A percentile compares a stretch with the other conserved stretches of the same genome.
These are phyloP conservation scores for Dichotomopilus funicola DNA, from an alignment of 2,329 filamentous ascomycete genomes.

Conservation along the genomic window DNA sequence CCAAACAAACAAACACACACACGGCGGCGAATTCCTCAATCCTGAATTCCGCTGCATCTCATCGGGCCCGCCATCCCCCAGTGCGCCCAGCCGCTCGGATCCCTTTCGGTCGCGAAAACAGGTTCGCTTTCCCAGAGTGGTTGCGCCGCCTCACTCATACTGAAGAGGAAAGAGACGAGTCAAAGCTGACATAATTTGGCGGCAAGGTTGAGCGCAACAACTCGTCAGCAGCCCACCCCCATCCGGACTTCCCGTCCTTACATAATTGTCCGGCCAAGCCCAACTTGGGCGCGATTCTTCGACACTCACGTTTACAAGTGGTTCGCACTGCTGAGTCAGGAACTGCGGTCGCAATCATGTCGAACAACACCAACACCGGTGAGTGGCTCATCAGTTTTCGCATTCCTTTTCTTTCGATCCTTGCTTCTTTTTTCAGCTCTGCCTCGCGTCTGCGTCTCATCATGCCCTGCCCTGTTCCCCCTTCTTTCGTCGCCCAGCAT, in stretches of 20 bases:
- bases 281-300: not conserved
- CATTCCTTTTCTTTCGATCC: not conserved
- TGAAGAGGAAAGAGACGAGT: too few species aligned
- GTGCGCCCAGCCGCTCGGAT: slow-evolving; percentile 6
- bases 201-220: not conserved
- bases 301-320: not conserved
- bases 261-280: slow-evolving; percentile 8
- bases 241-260: slow-evolving; percentile 4
- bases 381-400: slow-evolving; percentile 1
- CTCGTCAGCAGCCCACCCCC: not conserved
- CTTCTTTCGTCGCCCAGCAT: too few species aligned
- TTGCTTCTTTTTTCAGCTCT: too few species aligned
- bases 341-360: slow-evolving; percentile 4
- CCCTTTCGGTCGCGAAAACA: not conserved
- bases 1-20: too few species aligned
- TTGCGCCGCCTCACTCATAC: not conserved
- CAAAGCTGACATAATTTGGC: slow-evolving; percentile 6
- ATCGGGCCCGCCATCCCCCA: not conserved
- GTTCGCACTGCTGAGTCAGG: slow-evolving; percentile 14
- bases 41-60: not conserved
- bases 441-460: too few species aligned
- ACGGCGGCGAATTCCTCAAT: too few species aligned
- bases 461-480: not conserved
- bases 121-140: not conserved
- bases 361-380: slow-evolving; percentile 10